A percentile compares a stretch with the other conserved stretches of the same genome.
Conservation (phyloP, 192 early-diverging fungal species). For the Haplosporangium gracile region DNA sequence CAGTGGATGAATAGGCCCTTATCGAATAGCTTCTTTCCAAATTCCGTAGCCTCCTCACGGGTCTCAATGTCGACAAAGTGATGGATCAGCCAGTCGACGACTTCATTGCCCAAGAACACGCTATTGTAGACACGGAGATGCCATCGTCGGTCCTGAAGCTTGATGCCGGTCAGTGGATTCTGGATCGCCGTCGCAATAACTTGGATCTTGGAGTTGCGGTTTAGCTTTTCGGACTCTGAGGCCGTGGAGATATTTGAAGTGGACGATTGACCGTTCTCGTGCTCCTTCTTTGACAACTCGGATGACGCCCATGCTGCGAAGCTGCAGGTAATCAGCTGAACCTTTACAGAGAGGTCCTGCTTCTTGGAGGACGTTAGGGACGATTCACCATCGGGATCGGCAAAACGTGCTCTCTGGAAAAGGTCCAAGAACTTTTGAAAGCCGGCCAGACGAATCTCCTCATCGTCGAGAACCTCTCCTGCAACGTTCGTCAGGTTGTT, state of each 20-base stretch:
- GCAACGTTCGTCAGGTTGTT: conserved; percentile 65
- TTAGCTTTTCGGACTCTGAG: conserved; percentile 29
- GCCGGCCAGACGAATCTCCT: conserved; percentile 87
- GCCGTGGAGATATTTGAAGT: neutral
- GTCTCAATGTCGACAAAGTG: conserved; percentile 82
- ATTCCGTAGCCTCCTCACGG: conserved; percentile 79
- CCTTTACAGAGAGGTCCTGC: conserved; percentile 53
- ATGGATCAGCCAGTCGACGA: conserved; percentile 89
- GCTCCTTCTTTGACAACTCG: conserved; percentile 39
- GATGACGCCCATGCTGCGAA: conserved; percentile 42
- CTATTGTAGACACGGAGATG: conserved; percentile 80
- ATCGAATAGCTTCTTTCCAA: conserved; percentile 84
- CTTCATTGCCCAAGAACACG: conserved; percentile 85
- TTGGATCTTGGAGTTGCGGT: conserved; percentile 57
- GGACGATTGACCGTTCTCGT: conserved; percentile 16
- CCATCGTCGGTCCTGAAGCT: conserved; percentile 86
- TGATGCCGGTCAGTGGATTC: conserved; percentile 74
- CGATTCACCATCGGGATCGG: conserved; percentile 55
- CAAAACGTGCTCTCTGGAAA: conserved; percentile 75
- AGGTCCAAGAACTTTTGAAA: conserved; percentile 91
- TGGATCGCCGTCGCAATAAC: conserved; percentile 80
- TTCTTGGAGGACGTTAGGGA: conserved; percentile 39
- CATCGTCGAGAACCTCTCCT: conserved; percentile 81
- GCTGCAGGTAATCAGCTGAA: conserved; percentile 49
- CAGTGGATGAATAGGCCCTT: conserved; percentile 79